Evolutionary conservation across 2,329 filamentous ascomycete genomes (phyloP).

Genomic region (Arthroderma uncinatum): DNA sequence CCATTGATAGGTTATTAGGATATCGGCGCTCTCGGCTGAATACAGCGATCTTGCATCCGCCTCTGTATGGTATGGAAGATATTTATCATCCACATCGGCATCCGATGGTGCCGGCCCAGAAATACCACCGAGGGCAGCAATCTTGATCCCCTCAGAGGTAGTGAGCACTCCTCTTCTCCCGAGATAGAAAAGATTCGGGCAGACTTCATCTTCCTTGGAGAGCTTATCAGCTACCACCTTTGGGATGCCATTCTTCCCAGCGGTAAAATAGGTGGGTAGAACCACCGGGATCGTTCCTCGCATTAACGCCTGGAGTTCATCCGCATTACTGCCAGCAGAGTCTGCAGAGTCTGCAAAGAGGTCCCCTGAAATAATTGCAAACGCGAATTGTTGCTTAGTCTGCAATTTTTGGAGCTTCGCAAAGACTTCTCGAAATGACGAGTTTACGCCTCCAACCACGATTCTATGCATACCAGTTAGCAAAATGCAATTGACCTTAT

Average conservation of each 20-base stretch:
- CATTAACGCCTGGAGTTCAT: constrained; percentile 56
- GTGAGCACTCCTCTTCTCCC: constrained; percentile 80
- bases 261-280: constrained; percentile 80
- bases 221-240: constrained; percentile 59
- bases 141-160: constrained; percentile 76
- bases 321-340: constrained; percentile 35
- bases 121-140: constrained; percentile 73
- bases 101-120: constrained; percentile 44
- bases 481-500: neutral
- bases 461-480: constrained; percentile 34
- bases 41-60: constrained; percentile 65
- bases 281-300: constrained; percentile 62
- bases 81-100: constrained; percentile 47
- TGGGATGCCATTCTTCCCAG: constrained; percentile 65
- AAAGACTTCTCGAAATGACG: constrained; percentile 64
- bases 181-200: constrained; percentile 81
- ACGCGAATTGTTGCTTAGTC: constrained; percentile 74
- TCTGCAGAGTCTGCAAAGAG: constrained; percentile 58
- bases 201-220: constrained; percentile 61
- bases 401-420: constrained; percentile 71
- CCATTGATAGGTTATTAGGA: constrained; percentile 81
- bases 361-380: constrained; percentile 75
- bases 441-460: constrained; percentile 73
- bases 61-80: constrained; percentile 64
- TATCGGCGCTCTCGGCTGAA: constrained; percentile 62